Base-by-base conservation (phyloP, 164 flowering plant genomes). In the Protea cynaroides region DNA sequence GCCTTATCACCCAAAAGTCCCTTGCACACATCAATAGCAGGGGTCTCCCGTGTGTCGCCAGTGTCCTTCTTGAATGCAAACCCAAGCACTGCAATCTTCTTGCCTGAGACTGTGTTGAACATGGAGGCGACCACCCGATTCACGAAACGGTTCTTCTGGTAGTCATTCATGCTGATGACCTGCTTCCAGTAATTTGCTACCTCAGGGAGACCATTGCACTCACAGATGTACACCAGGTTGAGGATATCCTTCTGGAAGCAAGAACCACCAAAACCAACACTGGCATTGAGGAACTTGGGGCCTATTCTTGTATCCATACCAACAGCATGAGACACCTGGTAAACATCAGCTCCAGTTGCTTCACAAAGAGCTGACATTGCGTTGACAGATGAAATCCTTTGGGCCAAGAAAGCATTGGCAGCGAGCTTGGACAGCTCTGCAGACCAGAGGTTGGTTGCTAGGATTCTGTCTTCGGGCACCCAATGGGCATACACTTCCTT, bases 361-460 rank as follows among this genome's bases (percentile, higher is more conserved):
- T 91, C 97, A 69, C 97, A 91, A 50, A 91, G 91, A 15, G 97
- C 96, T 11, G 96, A 91, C 93, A 91, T 91, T 67, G 97, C 91
- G 77, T 91, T 91, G 18, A 87, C 84, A 15, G 96, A 90, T 7
- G 95, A 90, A 69, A 86, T 90, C 69, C 93, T 83, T 71, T 91
- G 96, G 12, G 96, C 97, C 77, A 91, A 78, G 74, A 91, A 82
- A 34, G 96, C 97, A 79, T 89, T 91, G 37, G 94, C 96, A 71
- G 97, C 97, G 36, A 91, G 90, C 84, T 91, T 87, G 2, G 97
- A 87, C 60, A 89, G 89, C 83, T 87, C 97, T 0, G 96, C 96
- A 7, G 96, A 91, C 96, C 96, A 91, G 21, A 91, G 84, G 65
- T 91, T 89, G 65, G 94, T 91, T 77, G 84, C 66, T 11, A 91